Evolutionary conservation across 306 rosid species (phyloP).

Genomic region (Fragaria vesca): DNA sequence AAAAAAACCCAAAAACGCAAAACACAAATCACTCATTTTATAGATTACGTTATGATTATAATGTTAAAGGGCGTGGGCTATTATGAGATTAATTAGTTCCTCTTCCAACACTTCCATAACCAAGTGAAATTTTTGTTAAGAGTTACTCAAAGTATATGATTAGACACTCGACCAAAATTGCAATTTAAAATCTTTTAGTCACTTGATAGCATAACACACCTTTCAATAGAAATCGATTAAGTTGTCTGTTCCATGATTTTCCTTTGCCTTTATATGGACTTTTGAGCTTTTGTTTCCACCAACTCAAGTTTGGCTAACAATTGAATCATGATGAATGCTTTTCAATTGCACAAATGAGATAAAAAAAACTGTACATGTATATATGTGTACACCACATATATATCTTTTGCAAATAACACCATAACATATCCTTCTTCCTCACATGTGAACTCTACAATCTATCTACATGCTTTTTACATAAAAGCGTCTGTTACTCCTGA

Average conservation of each 20-base stretch:
- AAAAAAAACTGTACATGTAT: too few relatives aligned
- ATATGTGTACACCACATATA: neutral
- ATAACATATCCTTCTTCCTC: neutral
- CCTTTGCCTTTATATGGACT: constrained; percentile 1
- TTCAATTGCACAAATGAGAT: neutral
- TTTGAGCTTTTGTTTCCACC: constrained; percentile 5
- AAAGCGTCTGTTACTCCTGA: neutral
- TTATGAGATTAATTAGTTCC: too few relatives aligned
- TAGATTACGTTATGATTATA: too few relatives aligned
- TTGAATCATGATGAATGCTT: constrained; percentile 6
- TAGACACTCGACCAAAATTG: neutral
- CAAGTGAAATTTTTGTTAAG: neutral
- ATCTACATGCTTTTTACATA: neutral
- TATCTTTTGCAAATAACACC: neutral
- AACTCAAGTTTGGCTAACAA: neutral
- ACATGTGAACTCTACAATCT: neutral
- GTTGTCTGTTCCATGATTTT: constrained; percentile 3
- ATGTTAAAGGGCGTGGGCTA: too few relatives aligned
- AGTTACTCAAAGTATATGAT: neutral
- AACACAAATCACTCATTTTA: too few relatives aligned
- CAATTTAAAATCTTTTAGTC: neutral
- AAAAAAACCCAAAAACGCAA: too few relatives aligned
- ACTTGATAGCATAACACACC: neutral
- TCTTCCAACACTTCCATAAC: neutral
- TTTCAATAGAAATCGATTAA: constrained; percentile 9